Evolutionary conservation across 169 alveolate species (phyloP).

Genomic region (Perkinsus marinus): DNA sequence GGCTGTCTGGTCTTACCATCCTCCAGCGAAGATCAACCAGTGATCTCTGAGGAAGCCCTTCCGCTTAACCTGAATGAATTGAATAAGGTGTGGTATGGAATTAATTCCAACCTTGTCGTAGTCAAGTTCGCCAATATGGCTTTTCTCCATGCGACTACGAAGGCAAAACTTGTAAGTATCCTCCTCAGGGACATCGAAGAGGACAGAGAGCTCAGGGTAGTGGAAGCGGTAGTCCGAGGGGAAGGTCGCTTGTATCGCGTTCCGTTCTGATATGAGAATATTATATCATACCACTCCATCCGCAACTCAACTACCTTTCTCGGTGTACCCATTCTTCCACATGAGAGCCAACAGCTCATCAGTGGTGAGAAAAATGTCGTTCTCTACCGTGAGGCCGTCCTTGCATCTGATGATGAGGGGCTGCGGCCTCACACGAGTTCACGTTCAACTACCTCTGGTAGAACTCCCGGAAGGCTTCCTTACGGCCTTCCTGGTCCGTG

Average conservation of each 20-base stretch:
- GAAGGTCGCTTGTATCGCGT: not conserved
- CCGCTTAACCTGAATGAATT: not conserved
- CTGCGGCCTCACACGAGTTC: not conserved
- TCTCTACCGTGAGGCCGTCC: conserved; percentile 5
- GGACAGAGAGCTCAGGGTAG: conserved; percentile 1
- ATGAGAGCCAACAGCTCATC: conserved; percentile 1
- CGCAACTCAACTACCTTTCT: not conserved
- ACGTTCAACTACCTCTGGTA: not conserved
- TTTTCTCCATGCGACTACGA: not conserved
- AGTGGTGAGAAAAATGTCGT: not conserved
- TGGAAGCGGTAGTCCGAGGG: conserved; percentile 6
- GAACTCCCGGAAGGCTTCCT: not conserved
- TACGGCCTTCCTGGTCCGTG: not conserved
- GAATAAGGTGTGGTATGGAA: not conserved
- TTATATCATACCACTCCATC: not conserved
- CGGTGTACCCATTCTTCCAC: conserved; percentile 5
- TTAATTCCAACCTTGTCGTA: not conserved
- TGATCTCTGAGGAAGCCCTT: conserved; percentile 2
- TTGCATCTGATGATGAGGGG: not conserved
- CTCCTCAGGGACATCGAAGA: not conserved
- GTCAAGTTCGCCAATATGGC: conserved; percentile 1
- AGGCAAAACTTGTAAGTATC: conserved; percentile 4
- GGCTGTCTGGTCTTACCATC: not conserved
- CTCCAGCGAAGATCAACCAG: not conserved
- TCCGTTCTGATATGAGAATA: not conserved